Base-by-base conservation (phyloP, 306 rosid species). In the Cucumis cinereus region DNA sequence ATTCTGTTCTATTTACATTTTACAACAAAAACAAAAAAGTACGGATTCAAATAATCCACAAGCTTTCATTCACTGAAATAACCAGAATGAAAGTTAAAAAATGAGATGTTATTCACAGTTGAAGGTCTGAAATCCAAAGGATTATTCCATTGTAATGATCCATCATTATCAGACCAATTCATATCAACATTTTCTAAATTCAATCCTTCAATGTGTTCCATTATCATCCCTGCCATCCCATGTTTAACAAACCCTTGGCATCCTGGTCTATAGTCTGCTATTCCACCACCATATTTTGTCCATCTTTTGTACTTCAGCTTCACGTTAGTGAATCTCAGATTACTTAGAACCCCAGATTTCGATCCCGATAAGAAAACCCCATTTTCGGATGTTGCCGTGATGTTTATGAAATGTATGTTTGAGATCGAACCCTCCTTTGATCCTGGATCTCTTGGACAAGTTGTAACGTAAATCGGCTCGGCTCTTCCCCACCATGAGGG, bases 401-500 rank as follows among this genome's bases (percentile, higher is more conserved):
- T 91, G 87, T 93, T 93, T 11, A 86, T 82, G 81, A 93, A 93
- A 68, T 33, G 83, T 33, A 93, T 22, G 78, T 93, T 74, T 58
- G 98, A 93, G 81, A 93, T 90, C 19, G 96, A 87, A 66, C 92
- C 98, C 84, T 91, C 98, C 78, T 87, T 90, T 54, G 96, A 83
- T 71, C 53, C 54, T 20, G 87, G 38, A 78, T 90, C 0, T 72
- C 98, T 78, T 1, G 96, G 97, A 71, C 98, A 93, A 23, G 87
- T 80, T 5, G 96, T 90, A 43, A 91, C 93, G 56, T 93, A 93
- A 35, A 93, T 90, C 62, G 98, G 97, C 84, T 93, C 98, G 0
- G 97, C 98, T 84, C 97, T 93, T 72, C 98, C 98, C 98, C 98
- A 93, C 97, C 98, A 93, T 79, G 74, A 93, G 1, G 85, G 94